phyloP scores from a whole-genome alignment of 1,139 yeast species.

The Kurtzmaniella quercitrusa region DNA sequence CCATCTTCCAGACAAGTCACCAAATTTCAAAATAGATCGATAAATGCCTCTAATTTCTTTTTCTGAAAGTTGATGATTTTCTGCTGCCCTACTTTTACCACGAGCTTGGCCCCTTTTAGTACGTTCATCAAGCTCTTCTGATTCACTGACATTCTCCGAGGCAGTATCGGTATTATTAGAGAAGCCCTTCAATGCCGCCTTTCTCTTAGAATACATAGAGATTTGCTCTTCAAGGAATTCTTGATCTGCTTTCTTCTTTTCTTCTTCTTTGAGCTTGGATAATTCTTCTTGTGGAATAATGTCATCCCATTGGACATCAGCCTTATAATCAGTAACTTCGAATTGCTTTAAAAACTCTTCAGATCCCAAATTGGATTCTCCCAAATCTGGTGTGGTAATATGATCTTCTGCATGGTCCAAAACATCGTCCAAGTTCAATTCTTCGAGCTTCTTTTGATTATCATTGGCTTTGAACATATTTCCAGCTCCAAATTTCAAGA shows the following conservation, averaged over 20 bases:
- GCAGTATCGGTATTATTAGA: conserved; percentile 33
- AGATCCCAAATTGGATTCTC: conserved; percentile 95
- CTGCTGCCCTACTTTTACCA: conserved; percentile 29
- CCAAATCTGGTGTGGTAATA: conserved; percentile 91
- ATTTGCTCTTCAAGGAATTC: conserved; percentile 84
- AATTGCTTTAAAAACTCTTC: conserved; percentile 96
- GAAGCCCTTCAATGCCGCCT: conserved; percentile 63
- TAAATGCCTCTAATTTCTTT: conserved; percentile 85
- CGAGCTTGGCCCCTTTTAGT: conserved; percentile 22
- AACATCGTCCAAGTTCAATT: conserved; percentile 92
- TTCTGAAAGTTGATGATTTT: conserved; percentile 66
- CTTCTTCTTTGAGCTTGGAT: conserved; percentile 84
- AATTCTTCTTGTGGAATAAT: conserved; percentile 96
- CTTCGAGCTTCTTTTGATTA: conserved; percentile 92
- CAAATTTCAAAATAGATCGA: conserved; percentile 75
- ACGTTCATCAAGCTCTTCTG: conserved; percentile 28
- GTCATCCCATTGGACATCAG: conserved; percentile 99
- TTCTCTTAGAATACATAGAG: conserved; percentile 78
- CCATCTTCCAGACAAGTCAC: conserved; percentile 79
- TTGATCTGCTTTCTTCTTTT: conserved; percentile 81
- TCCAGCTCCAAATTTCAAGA: conserved; percentile 96
- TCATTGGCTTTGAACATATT: conserved; percentile 93
- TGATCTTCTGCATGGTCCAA: conserved; percentile 97
- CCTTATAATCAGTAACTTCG: conserved; percentile 97
- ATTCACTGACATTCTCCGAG: conserved; percentile 37